A percentile compares a stretch with the other conserved stretches of the same genome.
These are phyloP conservation scores for Hyaloscypha variabilis DNA, from an alignment of 495 filamentous ascomycete genomes.

Conservation along the genomic window DNA sequence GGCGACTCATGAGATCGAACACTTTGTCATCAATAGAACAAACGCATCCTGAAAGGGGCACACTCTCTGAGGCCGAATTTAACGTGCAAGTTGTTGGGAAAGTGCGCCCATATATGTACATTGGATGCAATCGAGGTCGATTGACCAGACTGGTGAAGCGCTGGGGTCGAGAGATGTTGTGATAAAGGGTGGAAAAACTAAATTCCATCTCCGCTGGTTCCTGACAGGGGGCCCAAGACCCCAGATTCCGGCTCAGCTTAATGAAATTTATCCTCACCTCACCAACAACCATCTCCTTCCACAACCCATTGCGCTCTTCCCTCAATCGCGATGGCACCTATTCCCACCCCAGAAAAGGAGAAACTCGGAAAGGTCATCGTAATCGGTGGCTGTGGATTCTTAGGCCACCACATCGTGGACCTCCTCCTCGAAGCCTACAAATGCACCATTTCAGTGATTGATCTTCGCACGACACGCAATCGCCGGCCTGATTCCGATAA, in stretches of 20 bases:
- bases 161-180: neutral
- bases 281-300: neutral
- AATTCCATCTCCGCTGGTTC: neutral
- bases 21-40: too few relatives aligned
- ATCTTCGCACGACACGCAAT: conserved; percentile 78
- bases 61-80: too few relatives aligned
- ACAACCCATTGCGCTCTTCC: neutral
- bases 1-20: too few relatives aligned
- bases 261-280: neutral
- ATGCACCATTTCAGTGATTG: conserved; percentile 77
- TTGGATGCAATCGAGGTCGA: neutral
- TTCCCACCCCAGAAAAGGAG: conserved; percentile 5
- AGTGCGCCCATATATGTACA: too few relatives aligned
- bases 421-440: conserved; percentile 56
- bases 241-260: neutral
- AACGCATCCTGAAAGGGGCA: neutral
- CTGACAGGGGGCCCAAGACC: neutral
- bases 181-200: neutral
- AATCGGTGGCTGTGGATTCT: conserved; percentile 71
- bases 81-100: too few relatives aligned
- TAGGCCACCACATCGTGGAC: conserved; percentile 70
- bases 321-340: conserved; percentile 15
- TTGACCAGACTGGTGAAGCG: neutral
- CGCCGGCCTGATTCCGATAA: conserved; percentile 65
- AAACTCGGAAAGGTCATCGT: conserved; percentile 61